Evolutionary conservation across 2,329 filamentous ascomycete genomes (phyloP).

Genomic region (Rosellinia necatrix): DNA sequence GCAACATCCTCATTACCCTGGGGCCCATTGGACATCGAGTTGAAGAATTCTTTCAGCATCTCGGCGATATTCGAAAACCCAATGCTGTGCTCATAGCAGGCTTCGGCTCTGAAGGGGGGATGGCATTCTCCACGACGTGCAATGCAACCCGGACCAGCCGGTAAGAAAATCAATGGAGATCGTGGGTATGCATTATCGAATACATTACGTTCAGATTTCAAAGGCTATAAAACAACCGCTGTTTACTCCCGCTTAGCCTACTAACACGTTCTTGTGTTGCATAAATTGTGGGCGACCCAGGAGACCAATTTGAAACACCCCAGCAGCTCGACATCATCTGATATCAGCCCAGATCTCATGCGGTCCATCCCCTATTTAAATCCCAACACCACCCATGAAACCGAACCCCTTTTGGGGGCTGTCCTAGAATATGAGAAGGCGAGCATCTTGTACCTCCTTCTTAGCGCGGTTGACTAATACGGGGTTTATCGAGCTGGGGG

Average conservation of each 20-base stretch:
- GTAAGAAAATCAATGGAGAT: slow-evolving; percentile 21
- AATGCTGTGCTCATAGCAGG: not conserved
- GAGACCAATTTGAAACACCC: slow-evolving; percentile 20
- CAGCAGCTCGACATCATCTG: slow-evolving; percentile 18
- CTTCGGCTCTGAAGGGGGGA: not conserved
- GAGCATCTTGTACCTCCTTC: not conserved
- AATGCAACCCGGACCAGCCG: not conserved
- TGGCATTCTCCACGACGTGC: not conserved
- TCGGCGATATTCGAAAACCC: slow-evolving; percentile 1
- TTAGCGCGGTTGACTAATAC: not conserved
- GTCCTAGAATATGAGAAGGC: slow-evolving; percentile 1
- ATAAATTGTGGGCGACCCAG: slow-evolving; percentile 19
- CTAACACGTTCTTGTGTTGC: slow-evolving; percentile 5
- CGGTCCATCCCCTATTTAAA: slow-evolving; percentile 14
- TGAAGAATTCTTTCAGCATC: slow-evolving; percentile 38
- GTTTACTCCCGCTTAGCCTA: slow-evolving; percentile 1
- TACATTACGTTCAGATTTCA: not conserved
- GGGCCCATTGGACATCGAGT: slow-evolving; percentile 32
- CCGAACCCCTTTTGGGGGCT: not conserved
- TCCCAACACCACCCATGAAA: slow-evolving; percentile 19
- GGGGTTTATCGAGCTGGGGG: not conserved
- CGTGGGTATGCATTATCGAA: not conserved
- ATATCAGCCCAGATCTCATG: slow-evolving; percentile 30
- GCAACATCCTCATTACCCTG: slow-evolving; percentile 36
- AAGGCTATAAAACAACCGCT: slow-evolving; percentile 1